Evolutionary conservation across 1,284 basidiomycete genomes (phyloP).

Genomic region (Ustanciosporium gigantosporum): DNA sequence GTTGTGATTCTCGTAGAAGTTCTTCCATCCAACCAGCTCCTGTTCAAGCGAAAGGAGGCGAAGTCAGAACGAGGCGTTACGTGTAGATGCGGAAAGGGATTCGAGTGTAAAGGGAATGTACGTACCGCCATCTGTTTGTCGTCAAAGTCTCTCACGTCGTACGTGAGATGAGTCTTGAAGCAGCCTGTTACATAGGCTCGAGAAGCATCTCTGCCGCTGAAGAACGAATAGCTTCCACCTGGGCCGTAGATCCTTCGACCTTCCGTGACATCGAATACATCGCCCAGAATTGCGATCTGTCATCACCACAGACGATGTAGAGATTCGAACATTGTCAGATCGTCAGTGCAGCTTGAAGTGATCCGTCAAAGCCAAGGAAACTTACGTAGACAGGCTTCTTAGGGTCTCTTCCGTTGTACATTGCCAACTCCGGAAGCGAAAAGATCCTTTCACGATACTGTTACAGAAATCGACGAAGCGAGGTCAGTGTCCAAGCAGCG

Average conservation of each 20-base stretch:
- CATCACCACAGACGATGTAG: neutral
- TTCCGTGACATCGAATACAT: constrained; percentile 85
- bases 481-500: neutral
- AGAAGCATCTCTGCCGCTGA: constrained; percentile 55
- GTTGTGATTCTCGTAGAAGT: constrained; percentile 50
- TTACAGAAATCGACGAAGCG: neutral
- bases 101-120: constrained; percentile 1
- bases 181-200: constrained; percentile 59
- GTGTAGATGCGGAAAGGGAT: neutral
- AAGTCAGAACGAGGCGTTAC: too few species aligned
- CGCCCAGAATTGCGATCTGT: constrained; percentile 71
- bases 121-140: constrained; percentile 41
- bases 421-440: constrained; percentile 71
- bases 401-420: constrained; percentile 75
- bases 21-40: constrained; percentile 45
- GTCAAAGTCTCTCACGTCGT: constrained; percentile 55
- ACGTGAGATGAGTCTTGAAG: constrained; percentile 55
- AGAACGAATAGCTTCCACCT: constrained; percentile 53
- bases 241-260: constrained; percentile 78
- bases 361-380: neutral
- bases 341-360: too few species aligned
- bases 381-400: constrained; percentile 80
- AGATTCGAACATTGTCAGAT: too few species aligned
- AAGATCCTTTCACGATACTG: constrained; percentile 68
- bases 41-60: too few species aligned